Percentiles rank a stretch among this genome's conserved stretches.
phyloP scores from a whole-genome alignment of 495 filamentous ascomycete species.

The Tuber calosporum region DNA sequence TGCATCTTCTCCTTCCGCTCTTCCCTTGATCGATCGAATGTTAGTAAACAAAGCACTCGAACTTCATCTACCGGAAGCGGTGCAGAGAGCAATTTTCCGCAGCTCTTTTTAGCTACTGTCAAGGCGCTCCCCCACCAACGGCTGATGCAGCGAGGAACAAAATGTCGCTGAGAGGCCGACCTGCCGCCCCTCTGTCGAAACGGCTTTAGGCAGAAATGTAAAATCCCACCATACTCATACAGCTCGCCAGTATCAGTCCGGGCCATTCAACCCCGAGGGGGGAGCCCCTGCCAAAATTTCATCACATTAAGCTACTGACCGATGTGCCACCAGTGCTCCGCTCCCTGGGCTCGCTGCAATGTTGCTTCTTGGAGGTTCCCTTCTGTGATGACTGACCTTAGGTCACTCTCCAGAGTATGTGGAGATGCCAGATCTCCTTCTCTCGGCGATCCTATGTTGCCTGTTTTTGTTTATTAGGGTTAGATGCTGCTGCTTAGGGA shows the following conservation, averaged over 20 bases:
- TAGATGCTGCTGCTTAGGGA: slow-evolving; percentile 25
- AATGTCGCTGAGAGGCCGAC: background rate
- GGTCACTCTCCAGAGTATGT: slow-evolving; percentile 13
- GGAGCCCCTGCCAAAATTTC: background rate
- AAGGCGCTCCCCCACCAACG: background rate
- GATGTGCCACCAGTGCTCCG: background rate
- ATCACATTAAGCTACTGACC: background rate
- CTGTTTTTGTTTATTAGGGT: slow-evolving; percentile 25
- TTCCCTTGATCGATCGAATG: background rate
- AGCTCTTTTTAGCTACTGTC: background rate
- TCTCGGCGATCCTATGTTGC: slow-evolving; percentile 18
- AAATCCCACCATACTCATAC: background rate
- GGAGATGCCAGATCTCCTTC: slow-evolving; percentile 20
- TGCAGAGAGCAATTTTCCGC: background rate
- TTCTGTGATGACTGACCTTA: slow-evolving; percentile 4
- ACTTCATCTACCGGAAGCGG: background rate
- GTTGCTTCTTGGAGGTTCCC: background rate
- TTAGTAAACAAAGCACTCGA: background rate
- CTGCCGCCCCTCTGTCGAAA: background rate
- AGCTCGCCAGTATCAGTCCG: background rate
- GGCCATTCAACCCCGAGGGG: background rate
- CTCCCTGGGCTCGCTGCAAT: background rate
- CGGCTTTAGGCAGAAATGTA: background rate
- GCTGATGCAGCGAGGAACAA: background rate
- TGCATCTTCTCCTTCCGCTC: background rate